phyloP scores from a whole-genome alignment of 2,329 filamentous ascomycete genomes.

The Colletotrichum sp. region DNA sequence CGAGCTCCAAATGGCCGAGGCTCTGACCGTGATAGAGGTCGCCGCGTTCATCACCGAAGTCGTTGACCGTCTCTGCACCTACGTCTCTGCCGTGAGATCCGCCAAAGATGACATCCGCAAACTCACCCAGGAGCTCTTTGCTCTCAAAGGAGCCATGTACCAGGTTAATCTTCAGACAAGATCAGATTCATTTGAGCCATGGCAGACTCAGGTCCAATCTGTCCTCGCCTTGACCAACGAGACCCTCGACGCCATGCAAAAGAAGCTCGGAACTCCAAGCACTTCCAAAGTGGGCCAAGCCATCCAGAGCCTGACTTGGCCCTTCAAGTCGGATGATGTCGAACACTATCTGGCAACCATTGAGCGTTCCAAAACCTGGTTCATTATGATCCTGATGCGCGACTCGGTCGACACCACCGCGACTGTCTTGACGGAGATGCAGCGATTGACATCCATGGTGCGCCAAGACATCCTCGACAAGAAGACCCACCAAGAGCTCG shows the following conservation, averaged over 20 bases:
- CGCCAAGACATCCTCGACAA: constrained; percentile 25
- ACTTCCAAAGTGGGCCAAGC: constrained; percentile 17
- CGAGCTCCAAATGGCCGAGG: constrained; percentile 23
- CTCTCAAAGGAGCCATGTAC: constrained; percentile 27
- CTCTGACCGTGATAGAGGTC: constrained; percentile 23
- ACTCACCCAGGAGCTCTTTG: constrained; percentile 28
- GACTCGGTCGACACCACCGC: constrained; percentile 24
- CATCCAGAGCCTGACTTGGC: constrained; percentile 22
- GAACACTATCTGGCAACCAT: constrained; percentile 24
- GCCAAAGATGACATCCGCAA: constrained; percentile 27
- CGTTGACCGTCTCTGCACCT: constrained; percentile 23
- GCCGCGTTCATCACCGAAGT: constrained; percentile 23
- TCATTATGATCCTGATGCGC: constrained; percentile 27
- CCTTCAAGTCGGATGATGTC: constrained; percentile 23
- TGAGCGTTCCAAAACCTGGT: constrained; percentile 29
- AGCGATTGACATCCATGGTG: constrained; percentile 22
- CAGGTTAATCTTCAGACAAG: constrained; percentile 19
- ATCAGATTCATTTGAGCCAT: neutral
- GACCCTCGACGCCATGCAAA: constrained; percentile 22
- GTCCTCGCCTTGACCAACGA: constrained; percentile 27
- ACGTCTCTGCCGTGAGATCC: constrained; percentile 20
- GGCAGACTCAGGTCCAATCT: constrained; percentile 9
- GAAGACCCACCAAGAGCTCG: constrained; percentile 16
- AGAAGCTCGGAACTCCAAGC: constrained; percentile 19
- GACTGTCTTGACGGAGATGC: constrained; percentile 25